phyloP scores from a whole-genome alignment of 257 asterid genomes.

The Solanum pinnatisectum region DNA sequence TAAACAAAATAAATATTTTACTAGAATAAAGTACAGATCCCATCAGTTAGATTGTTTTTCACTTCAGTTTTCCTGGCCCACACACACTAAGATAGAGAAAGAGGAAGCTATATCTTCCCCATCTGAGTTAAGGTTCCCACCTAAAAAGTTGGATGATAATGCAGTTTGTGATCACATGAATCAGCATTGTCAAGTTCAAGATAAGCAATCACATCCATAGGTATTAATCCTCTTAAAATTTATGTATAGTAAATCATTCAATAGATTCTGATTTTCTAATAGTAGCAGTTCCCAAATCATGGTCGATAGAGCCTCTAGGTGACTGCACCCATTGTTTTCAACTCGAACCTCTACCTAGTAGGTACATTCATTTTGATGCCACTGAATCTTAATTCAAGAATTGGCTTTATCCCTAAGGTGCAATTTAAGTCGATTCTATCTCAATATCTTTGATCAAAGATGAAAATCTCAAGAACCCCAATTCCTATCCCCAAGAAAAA shows the following conservation, averaged over 20 bases:
- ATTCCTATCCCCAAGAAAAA: neutral
- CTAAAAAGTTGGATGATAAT: neutral
- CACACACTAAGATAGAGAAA: neutral
- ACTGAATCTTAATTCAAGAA: neutral
- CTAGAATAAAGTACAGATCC: neutral
- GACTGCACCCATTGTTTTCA: neutral
- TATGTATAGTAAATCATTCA: neutral
- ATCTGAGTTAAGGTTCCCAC: neutral
- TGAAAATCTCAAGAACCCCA: neutral
- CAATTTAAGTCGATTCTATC: neutral
- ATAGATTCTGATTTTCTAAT: neutral
- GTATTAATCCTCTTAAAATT: neutral
- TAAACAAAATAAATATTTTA: neutral
- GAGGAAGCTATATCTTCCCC: neutral
- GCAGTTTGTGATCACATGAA: neutral
- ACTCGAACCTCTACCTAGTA: too few relatives aligned
- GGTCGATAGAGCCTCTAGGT: neutral
- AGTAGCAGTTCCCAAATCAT: neutral
- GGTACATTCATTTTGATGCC: neutral
- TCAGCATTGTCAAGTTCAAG: neutral
- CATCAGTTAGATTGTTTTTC: neutral
- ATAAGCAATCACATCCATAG: neutral
- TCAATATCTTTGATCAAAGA: neutral
- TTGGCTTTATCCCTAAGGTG: neutral
- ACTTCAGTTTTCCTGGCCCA: neutral